Base-by-base conservation (phyloP, 345 rosid genomes). In the Gossypium anomalum region DNA sequence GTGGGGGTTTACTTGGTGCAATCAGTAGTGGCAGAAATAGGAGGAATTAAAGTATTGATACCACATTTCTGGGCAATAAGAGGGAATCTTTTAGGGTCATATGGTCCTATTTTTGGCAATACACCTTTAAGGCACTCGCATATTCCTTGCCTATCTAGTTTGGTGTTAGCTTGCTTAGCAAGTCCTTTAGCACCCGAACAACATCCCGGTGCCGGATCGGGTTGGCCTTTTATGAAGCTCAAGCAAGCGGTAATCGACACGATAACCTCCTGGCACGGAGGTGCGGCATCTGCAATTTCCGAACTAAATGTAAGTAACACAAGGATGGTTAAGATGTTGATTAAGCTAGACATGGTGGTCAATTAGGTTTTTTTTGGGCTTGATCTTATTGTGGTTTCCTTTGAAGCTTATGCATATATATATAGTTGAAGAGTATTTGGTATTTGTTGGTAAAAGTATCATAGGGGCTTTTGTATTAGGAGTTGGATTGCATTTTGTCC, bases 81-180 rank as follows among this genome's bases (percentile, higher is more conserved):
- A 45, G 89, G 70, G 52, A 83, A 13, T 45, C 64, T 76, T 11
- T 16, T 0, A 7, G 83, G 73, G n/a, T 79, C 82, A 19, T 81
- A 81, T 0, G 43, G 15, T 9, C 68, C 77, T 2, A 63, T 19
- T 0, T 2, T 2, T 3, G 38, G 10, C 25, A 84, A 27, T 38
- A 25, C 47, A 19, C 53, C 41, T 84, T 86, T 75, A 59, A 59
- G 27, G 71, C 91, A 88, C 53, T 66, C 47, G 64, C 87, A 84
- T 4, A 79, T 49, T 25, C 71, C 76, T 71, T 29, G 23, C 17
- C 67, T 51, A 19, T 79, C 83, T 41, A 2, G 0, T 53, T 62
- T 56, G 53, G 67, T 63, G n/a, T 66, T 75, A 14, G 67, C 75
- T 3, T 5, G 1, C 3, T 8, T 14, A 2, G 25, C 43, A 12